Evolutionary conservation across 768 basidiomycete genomes (phyloP), one percentile per base, ranked within the genome.

Genomic region (Suillus hirtellus): DNA sequence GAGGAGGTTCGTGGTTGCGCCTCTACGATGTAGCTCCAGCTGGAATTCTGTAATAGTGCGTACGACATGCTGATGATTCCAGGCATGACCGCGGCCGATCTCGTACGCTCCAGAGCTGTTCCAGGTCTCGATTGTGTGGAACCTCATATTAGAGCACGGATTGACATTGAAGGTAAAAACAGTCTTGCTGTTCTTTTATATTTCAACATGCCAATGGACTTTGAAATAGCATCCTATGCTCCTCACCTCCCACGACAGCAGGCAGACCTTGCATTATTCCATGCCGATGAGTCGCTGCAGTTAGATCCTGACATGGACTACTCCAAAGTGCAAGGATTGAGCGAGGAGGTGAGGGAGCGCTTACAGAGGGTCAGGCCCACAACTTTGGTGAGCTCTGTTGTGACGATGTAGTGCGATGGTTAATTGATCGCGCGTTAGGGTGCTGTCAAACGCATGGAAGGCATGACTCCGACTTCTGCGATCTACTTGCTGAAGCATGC

Each of bases 391-490:
- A 67, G 80, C 72, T 2, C 60, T 17, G 0, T 21, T 50, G 34
- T 40, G 35, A 47, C n/a, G 8, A 40, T 35, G 9, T 52, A 8
- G 14, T 40, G 62, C 54, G 60, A 63, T 63, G 6, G 19, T 34
- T 11, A 17, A 58, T 58, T 58, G 56, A 58, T 17, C 15, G 21
- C 11, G 40, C 56, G 10, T 31, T 61, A 95, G 93, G 94, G 94
- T n/a, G 90, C 90, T 4, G 95, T 91, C 17, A 95, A 94, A 73
- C 80, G 94, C 34, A 94, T 96, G 86, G 94, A 96, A 71, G 95
- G 95, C 9, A 92, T 96, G 85, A 96, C 95, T 3, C 94, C 94
- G 2, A 82, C 88, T 0, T 85, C 86, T 1, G 77, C 90, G n/a
- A 80, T 93, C 14, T 80, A 80, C 46, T 72, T 96, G 31, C 77